Base-by-base conservation (phyloP, 306 rosid genomes). In the Argentina anserina region DNA sequence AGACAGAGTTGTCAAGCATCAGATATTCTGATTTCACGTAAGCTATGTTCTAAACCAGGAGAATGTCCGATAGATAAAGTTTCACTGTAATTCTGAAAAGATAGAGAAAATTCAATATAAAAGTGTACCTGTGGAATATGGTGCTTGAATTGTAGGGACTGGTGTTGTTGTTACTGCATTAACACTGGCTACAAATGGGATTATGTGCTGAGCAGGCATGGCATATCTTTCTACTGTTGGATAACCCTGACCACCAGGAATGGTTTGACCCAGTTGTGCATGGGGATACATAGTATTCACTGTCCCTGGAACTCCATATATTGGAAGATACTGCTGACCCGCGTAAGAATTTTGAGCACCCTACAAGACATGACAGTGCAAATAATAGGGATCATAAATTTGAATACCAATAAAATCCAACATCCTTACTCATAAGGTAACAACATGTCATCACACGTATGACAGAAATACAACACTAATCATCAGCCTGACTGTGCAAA, bases 321-420 rank as follows among this genome's bases (percentile, higher is more conserved):
- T 85, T 84, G 84, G 98, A 79, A 90, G 81, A 83, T 87, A 93
- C 67, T 90, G 98, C 75, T 93, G 98, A 72, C 93, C 96, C 52
- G 68, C 50, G 67, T 89, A 90, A 40, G 96, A 88, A 78, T 82
- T 87, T 85, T 82, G 89, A 81, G 87, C 59, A 83, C 86, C 86
- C 97, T 89, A 74, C 67, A 39, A 41, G 74, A 81, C 29, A 77
- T 52, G 15, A 71, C 26, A 53, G 34, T 62, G 43, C 62, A 56
- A 64, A 80, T 73, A 33, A 73, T 5, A 46, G 31, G 26, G 17
- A 71, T 55, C 75, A 59, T 5, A 6, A 6, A 15, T 59, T 29
- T 29, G 65, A 14, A 15, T 29, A 26, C 28, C 7, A 53, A 75
- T 49, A 59, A 49, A 69, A 21, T 29, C 34, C 53, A 55, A 23